Conservation (phyloP, 345 rosid genomes). For the Rhodamnia rubescens region DNA sequence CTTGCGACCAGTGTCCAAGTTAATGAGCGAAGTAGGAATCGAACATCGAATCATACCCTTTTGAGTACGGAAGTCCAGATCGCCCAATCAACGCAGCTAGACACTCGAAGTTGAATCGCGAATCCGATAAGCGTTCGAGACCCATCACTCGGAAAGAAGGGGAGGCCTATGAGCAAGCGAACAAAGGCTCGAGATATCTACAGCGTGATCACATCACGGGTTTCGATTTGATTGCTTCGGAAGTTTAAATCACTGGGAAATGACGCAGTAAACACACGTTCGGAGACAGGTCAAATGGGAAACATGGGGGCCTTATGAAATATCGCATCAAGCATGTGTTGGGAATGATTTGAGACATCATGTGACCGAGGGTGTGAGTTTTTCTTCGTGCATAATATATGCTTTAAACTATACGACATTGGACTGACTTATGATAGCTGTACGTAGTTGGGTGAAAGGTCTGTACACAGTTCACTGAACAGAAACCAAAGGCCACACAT, state of each 20-base stretch:
- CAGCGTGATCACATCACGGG: neutral
- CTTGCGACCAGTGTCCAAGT: neutral
- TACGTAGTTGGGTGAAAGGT: neutral
- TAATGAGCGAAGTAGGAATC: neutral
- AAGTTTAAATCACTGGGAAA: neutral
- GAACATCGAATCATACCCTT: neutral
- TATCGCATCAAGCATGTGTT: neutral
- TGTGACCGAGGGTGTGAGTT: neutral
- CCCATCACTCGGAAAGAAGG: neutral
- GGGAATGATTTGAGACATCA: neutral
- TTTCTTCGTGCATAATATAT: neutral
- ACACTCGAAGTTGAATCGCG: neutral
- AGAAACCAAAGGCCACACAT: neutral
- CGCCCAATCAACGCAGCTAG: neutral
- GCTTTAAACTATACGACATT: neutral
- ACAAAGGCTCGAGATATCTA: too few species aligned
- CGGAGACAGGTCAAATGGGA: neutral
- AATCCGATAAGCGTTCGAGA: neutral
- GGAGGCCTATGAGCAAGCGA: neutral
- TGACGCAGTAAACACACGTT: neutral
- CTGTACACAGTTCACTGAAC: neutral
- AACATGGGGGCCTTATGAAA: neutral
- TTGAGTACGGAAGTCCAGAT: too few species aligned
- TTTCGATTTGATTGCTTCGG: neutral
- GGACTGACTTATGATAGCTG: neutral